Evolutionary conservation across 106 monocot species (phyloP).

Genomic region (Cymbidium sinense): DNA sequence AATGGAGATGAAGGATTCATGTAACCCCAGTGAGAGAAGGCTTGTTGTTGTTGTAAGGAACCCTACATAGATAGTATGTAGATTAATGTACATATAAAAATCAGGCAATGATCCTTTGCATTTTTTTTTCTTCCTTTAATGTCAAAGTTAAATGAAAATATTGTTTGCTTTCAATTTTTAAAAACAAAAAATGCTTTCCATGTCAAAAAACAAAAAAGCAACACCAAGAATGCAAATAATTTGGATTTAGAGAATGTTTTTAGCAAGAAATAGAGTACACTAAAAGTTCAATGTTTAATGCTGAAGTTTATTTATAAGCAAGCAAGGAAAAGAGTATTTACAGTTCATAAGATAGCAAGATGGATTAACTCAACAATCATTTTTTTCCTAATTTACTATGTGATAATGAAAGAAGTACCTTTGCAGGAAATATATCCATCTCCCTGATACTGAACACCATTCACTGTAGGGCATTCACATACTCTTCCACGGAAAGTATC

Average conservation of each 20-base stretch:
- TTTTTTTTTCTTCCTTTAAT: not conserved
- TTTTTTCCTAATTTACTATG: not conserved
- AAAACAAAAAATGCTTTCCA: no score
- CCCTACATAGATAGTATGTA: no score
- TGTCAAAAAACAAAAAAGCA: no score
- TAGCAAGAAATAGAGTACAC: not conserved
- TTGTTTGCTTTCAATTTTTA: not conserved
- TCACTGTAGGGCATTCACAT: slow-evolving; percentile 66
- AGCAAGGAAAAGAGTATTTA: not conserved
- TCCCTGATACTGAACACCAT: slow-evolving; percentile 76
- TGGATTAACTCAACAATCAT: not conserved
- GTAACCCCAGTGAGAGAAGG: no score
- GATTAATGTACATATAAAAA: no score
- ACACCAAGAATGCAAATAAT: not conserved
- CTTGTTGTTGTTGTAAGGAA: no score
- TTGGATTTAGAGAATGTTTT: not conserved
- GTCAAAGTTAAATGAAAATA: not conserved
- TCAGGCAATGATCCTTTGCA: no score
- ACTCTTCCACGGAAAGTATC: slow-evolving; percentile 87
- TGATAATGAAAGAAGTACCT: slow-evolving; percentile 28
- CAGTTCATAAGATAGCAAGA: not conserved
- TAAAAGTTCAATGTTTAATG: not conserved
- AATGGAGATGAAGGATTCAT: no score
- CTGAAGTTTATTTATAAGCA: not conserved
- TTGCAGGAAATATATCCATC: slow-evolving; percentile 81